Evolutionary conservation across 78 protist species (phyloP), one percentile per base, ranked within the genome.

Genomic region (Goniomonas avonlea): DNA sequence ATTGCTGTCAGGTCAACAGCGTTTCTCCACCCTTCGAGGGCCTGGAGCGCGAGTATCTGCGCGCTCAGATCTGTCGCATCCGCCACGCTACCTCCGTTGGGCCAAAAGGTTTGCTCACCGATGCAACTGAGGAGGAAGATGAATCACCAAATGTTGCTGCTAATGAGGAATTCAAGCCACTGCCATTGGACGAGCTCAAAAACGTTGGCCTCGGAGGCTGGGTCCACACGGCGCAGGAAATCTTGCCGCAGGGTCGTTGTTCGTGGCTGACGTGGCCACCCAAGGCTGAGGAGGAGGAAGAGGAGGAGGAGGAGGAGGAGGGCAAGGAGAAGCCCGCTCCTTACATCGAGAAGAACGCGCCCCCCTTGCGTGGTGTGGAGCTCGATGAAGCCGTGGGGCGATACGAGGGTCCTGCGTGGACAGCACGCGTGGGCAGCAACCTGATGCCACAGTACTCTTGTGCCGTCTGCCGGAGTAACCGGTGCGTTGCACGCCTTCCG

Each of bases 51-150:
- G 23, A 34, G 23, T 66, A 60, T 23, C 76, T 83, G 15, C 73
- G 87, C 1, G 87, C 87, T 4, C 87, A 83, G 74, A 60, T 83
- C 5, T 53, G 82, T 29, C 75, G 87, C 47, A 83, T 83, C 31
- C 0, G 32, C 47, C 31, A 50, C 50, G 61, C 65, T 27, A 77
- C 87, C 27, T 4, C 1, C 43, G 31, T 84, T 35, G 23, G 59
- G 31, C 87, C 87, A 21, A n/a, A n/a, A n/a, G n/a, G n/a, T 4
- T 2, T 3, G 18, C 29, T 2, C n/a, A 35, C 23, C 55, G n/a
- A n/a, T n/a, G n/a, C n/a, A n/a, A 73, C 13, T 73, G 5, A 5
- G 77, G 5, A 4, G 86, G 60, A 23, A 76, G 61, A 55, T 27
- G 61, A 55, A 27, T 21, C 17, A 5, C 37, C 61, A 35, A 40